These are phyloP conservation scores for Pyronema omphalodes DNA, from an alignment of 495 filamentous ascomycete genomes.

Conservation along the genomic window DNA sequence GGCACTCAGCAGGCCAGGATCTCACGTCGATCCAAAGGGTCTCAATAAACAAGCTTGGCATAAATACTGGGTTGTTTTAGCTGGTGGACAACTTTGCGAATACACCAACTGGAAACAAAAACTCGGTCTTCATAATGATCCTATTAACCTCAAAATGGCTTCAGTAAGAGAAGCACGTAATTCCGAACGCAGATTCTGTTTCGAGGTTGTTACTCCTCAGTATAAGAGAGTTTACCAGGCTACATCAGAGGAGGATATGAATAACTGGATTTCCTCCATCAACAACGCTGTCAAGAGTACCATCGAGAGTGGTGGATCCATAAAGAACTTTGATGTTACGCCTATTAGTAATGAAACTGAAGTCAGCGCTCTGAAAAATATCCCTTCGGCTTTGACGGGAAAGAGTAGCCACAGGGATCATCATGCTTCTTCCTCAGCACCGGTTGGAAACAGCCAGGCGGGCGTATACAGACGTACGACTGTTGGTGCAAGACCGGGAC, in stretches of 20 bases:
- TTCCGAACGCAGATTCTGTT: constrained; percentile 89
- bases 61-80: constrained; percentile 99
- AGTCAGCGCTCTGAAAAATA: constrained; percentile 27
- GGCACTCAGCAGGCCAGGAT: constrained; percentile 82
- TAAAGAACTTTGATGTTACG: constrained; percentile 21
- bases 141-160: constrained; percentile 90
- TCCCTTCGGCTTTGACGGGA: constrained; percentile 64
- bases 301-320: constrained; percentile 54
- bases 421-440: too few relatives aligned
- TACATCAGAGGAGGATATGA: constrained; percentile 95
- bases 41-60: constrained; percentile 97
- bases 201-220: constrained; percentile 93
- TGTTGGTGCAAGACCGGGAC: constrained; percentile 68
- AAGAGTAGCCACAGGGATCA: constrained; percentile 47
- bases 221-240: constrained; percentile 96
- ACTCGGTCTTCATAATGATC: constrained; percentile 92
- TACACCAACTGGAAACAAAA: constrained; percentile 99
- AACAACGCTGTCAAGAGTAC: constrained; percentile 95
- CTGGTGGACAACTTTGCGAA: constrained; percentile 88
- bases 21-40: constrained; percentile 83
- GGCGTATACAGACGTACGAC: constrained; percentile 58
- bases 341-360: constrained; percentile 18
- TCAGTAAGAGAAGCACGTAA: constrained; percentile 90
- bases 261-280: constrained; percentile 85
- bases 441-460: too few relatives aligned